Evolutionary conservation across 2,329 filamentous ascomycete genomes (phyloP), one percentile per base, ranked within the genome.

Genomic region (Gaeumannomyces sp.): DNA sequence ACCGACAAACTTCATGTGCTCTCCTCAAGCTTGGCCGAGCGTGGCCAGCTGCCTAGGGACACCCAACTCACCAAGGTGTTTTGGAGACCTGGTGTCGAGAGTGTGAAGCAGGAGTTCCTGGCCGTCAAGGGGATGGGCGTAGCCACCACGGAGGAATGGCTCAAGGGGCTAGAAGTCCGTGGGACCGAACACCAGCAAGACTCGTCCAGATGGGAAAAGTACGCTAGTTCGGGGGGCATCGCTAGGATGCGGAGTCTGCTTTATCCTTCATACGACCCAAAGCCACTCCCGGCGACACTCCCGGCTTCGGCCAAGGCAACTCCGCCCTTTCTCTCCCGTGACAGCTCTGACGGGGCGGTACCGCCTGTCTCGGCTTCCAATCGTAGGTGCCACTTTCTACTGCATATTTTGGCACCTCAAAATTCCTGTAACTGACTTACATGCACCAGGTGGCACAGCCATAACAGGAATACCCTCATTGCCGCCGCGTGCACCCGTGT

Each of bases 111-210:
- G 38, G 86, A 91, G 70, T 86, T 91, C 69, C 78, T 84, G 59
- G 79, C 85, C 6, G 89, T 88, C 64, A 85, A 85, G 69, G 76
- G 79, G n/a, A 81, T 91, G 69, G 89, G 91, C n/a, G 70, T 81
- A 59, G 87, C 88, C 58, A 85, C 88, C 14, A 83, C 84, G 4
- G 89, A 92, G 69, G 91, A 93, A 74, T 95, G 91, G 91, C 80
- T 87, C 35, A 93, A 93, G 75, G 91, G 91, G 13, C 81, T 95
- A 4, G 83, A 87, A 59, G 78, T 77, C 33, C 82, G 85, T 65
- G 89, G 90, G 13, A 85, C 84, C 69, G 80, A 85, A 66, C 77
- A 81, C 61, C 83, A 86, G 69, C 81, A 79, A 14, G 86, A 90
- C 72, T 82, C 85, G 35, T 81, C 85, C 33, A 85, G 89, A 62